Evolutionary conservation across 192 early-diverging fungal species (phyloP), one percentile per base, ranked within the genome.

Genomic region (Coemansia sp.): DNA sequence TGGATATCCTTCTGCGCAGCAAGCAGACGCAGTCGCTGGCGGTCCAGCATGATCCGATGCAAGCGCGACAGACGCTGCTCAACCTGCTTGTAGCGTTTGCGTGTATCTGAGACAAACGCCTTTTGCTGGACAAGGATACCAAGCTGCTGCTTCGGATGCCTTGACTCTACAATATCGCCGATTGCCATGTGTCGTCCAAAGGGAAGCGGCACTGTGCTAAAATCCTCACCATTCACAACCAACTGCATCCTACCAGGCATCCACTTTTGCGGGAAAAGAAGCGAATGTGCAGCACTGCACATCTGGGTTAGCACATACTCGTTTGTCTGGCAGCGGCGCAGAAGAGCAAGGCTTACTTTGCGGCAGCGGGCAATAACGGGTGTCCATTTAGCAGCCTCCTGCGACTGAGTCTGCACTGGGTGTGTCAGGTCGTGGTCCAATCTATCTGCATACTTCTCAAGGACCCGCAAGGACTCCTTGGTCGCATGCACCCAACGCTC

Each of bases 361-460:
- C 78, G 73, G 62, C 78, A 76, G 51, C 78, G 73, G 3, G 67
- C 78, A 52, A 81, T 76, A n/a, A 81, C 67, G 1, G 78, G 78
- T 11, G 78, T 69, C 78, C 78, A 81, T 59, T 37, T 74, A 1
- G 78, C 69, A 8, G 73, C 71, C 39, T 81, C 78, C 0, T 70
- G 11, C 4, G 74, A 73, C 41, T 41, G 55, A 19, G 10, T 70
- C 13, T 52, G 55, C 49, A 81, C 65, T 0, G 78, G 78, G 6
- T 40, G 57, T 15, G 74, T 73, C 55, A 81, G 42, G n/a, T 81
- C 78, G 36, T 67, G 57, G 65, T 81, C 78, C 57, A 81, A 26
- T 21, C 41, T 40, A 41, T 81, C 78, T 0, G 69, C 62, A 18
- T 66, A 76, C 6, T 45, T 42, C 51, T 76, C 71, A 5, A 81